Conservation (phyloP, 140 eudicot genomes). For the Anethum foeniculum region DNA sequence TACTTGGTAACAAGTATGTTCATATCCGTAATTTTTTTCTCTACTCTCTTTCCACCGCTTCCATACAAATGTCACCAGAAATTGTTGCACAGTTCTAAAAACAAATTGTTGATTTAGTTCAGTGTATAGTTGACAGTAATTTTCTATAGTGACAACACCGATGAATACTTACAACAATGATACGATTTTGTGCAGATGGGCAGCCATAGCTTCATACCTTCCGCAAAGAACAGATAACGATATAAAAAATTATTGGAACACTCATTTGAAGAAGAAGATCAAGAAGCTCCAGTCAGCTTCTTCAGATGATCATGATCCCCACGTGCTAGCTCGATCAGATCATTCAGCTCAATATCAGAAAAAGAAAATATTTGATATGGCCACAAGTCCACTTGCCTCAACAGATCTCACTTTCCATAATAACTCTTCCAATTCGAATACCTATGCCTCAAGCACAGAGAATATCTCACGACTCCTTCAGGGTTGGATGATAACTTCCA, state of each 20-base stretch:
- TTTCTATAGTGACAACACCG: background rate
- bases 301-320: slow-evolving; percentile 22
- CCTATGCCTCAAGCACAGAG: slow-evolving; percentile 72
- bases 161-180: background rate
- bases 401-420: background rate
- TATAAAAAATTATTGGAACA: slow-evolving; percentile 86
- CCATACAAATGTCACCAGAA: background rate
- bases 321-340: slow-evolving; percentile 8
- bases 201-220: slow-evolving; percentile 84
- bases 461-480: slow-evolving; percentile 73
- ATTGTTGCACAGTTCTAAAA: background rate
- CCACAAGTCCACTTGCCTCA: background rate
- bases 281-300: slow-evolving; percentile 39
- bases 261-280: slow-evolving; percentile 76
- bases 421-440: slow-evolving; percentile 15
- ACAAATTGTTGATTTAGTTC: background rate
- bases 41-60: background rate
- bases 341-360: slow-evolving; percentile 6
- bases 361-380: background rate
- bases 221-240: slow-evolving; percentile 89
- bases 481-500: slow-evolving; percentile 79
- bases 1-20: slow-evolving; percentile 82
- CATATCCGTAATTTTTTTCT: background rate
- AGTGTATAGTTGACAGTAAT: background rate
- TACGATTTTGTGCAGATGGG: slow-evolving; percentile 53